phyloP scores from a whole-genome alignment of 192 early-diverging fungal species.

The Spizellomyces punctatus region DNA sequence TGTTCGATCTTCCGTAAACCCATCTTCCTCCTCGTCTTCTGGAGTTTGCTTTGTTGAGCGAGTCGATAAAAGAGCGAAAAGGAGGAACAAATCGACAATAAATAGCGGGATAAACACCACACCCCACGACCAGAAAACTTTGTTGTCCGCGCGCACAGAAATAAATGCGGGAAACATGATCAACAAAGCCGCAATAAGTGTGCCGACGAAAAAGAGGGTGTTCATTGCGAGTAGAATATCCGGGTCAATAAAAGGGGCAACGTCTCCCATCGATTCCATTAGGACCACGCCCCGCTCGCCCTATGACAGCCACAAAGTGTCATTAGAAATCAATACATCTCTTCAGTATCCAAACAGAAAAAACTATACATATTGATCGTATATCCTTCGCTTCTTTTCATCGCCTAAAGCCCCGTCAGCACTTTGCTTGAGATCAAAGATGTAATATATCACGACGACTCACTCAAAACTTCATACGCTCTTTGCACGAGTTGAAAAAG shows the following conservation, averaged over 20 bases:
- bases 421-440: slow-evolving; percentile 8
- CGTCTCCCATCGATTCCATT: slow-evolving; percentile 42
- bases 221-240: slow-evolving; percentile 47
- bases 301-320: slow-evolving; percentile 16
- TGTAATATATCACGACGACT: slow-evolving; percentile 19
- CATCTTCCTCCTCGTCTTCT: slow-evolving; percentile 52
- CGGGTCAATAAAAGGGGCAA: slow-evolving; percentile 51
- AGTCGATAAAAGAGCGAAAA: slow-evolving; percentile 31
- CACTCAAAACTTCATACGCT: slow-evolving; percentile 78
- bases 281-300: slow-evolving; percentile 54
- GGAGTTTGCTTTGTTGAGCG: slow-evolving; percentile 49
- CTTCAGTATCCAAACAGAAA: not conserved
- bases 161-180: slow-evolving; percentile 86
- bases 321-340: not conserved
- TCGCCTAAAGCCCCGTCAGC: slow-evolving; percentile 49
- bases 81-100: slow-evolving; percentile 62
- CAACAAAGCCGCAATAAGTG: slow-evolving; percentile 55
- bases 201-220: slow-evolving; percentile 37
- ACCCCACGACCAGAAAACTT: slow-evolving; percentile 68
- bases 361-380: slow-evolving; percentile 74
- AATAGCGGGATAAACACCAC: slow-evolving; percentile 85
- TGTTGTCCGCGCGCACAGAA: slow-evolving; percentile 71
- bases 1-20: slow-evolving; percentile 31
- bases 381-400: slow-evolving; percentile 79
- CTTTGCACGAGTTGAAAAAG: slow-evolving; percentile 85